Percentiles rank a stretch among this genome's conserved stretches.
These are phyloP conservation scores for Cocos nucifera DNA, from an alignment of 176 grass and related monocot genomes.

Conservation along the genomic window DNA sequence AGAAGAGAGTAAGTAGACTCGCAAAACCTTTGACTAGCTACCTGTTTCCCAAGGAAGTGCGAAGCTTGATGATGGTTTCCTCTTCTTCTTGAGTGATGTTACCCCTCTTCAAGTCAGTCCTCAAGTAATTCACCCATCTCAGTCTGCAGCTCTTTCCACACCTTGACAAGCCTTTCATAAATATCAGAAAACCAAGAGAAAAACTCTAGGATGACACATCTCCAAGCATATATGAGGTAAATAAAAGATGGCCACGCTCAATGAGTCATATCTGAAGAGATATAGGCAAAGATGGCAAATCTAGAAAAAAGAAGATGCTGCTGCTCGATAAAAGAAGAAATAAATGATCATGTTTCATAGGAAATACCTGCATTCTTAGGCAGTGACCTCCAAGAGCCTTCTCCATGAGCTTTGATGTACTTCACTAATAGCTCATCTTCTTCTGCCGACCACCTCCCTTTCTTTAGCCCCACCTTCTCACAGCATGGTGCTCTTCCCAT, in stretches of 20 bases:
- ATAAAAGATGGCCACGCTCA: too few relatives aligned
- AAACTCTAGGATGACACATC: too few relatives aligned
- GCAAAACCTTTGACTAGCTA: not conserved
- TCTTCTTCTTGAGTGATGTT: slow-evolving; percentile 77
- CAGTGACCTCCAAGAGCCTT: slow-evolving; percentile 77
- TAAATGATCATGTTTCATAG: too few relatives aligned
- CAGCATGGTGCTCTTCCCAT: slow-evolving; percentile 99
- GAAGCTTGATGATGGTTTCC: slow-evolving; percentile 72
- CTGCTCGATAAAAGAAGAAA: too few relatives aligned
- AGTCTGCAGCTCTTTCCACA: slow-evolving; percentile 76
- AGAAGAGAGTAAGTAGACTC: too few relatives aligned
- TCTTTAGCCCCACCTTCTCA: slow-evolving; percentile 83
- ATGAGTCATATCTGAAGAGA: not conserved
- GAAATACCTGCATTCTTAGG: slow-evolving; percentile 85
- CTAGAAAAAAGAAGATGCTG: not conserved
- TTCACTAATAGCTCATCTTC: slow-evolving; percentile 60
- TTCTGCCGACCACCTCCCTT: slow-evolving; percentile 74
- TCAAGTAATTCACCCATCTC: slow-evolving; percentile 71
- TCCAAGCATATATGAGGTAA: too few relatives aligned
- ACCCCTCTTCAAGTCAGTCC: slow-evolving; percentile 62
- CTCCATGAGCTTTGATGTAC: slow-evolving; percentile 80
- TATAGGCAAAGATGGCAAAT: not conserved
- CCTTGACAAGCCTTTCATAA: slow-evolving; percentile 36
- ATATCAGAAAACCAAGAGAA: not conserved
- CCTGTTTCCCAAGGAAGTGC: slow-evolving; percentile 78